A percentile compares a stretch with the other conserved stretches of the same genome.
phyloP scores from a whole-genome alignment of 768 basidiomycete genomes.

The Paxillus involutus region DNA sequence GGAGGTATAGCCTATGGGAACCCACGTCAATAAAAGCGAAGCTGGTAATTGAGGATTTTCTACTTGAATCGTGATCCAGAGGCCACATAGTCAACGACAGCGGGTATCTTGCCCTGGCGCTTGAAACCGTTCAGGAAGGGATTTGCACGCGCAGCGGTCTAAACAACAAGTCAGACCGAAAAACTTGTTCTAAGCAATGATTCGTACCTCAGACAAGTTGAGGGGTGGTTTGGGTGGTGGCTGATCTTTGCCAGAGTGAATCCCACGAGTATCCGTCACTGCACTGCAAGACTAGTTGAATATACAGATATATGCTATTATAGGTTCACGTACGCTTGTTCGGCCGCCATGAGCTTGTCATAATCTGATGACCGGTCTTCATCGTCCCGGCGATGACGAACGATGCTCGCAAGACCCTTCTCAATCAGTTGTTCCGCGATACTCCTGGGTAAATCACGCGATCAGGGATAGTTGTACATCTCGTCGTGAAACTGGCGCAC shows the following conservation, averaged over 20 bases:
- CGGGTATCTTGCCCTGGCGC: conserved; percentile 78
- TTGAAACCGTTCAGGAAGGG: conserved; percentile 93
- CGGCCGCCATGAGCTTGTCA: conserved; percentile 93
- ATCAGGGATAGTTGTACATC: conserved; percentile 2
- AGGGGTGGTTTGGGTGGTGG: conserved; percentile 76
- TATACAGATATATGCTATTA: not conserved
- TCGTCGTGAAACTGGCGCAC: conserved; percentile 42
- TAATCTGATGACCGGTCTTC: conserved; percentile 96
- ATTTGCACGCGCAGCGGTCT: conserved; percentile 73
- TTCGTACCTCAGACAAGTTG: conserved; percentile 86
- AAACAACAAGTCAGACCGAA: conserved; percentile 3
- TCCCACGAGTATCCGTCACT: conserved; percentile 70
- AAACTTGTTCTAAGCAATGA: not conserved
- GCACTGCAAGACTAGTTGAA: conserved; percentile 51
- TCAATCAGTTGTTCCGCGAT: conserved; percentile 92
- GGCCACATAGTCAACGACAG: conserved; percentile 90
- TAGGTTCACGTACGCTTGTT: conserved; percentile 73
- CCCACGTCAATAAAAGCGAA: not conserved
- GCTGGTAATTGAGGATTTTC: conserved; percentile 12
- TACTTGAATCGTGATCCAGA: conserved; percentile 96
- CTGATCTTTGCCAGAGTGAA: conserved; percentile 92
- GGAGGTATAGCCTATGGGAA: conserved; percentile 65
- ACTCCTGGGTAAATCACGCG: conserved; percentile 53
- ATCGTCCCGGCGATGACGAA: conserved; percentile 92
- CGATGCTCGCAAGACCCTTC: conserved; percentile 85